Conservation (phyloP, 2,329 filamentous ascomycete species). For the Hymenoscyphus infarciens region DNA sequence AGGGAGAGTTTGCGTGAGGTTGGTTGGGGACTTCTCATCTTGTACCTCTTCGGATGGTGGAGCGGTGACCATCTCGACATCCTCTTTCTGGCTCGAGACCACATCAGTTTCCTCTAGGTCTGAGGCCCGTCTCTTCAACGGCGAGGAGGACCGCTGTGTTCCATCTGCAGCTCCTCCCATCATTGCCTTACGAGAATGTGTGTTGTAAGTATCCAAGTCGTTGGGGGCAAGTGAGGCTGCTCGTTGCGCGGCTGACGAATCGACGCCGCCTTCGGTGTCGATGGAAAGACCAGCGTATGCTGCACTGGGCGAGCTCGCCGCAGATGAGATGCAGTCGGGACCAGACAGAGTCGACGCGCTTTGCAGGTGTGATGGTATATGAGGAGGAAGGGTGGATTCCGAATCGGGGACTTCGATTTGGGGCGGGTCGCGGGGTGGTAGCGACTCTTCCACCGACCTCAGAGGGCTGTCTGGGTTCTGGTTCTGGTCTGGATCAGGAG, state of each 20-base stretch:
- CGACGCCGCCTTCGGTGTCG: slow-evolving; percentile 50
- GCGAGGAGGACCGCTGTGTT: slow-evolving; percentile 60
- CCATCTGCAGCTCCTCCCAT: slow-evolving; percentile 58
- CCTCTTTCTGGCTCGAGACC: slow-evolving; percentile 29
- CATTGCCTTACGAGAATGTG: slow-evolving; percentile 46
- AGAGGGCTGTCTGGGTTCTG: slow-evolving; percentile 32
- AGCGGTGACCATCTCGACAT: slow-evolving; percentile 35
- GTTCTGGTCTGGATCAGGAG: slow-evolving; percentile 21
- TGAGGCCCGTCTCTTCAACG: slow-evolving; percentile 59
- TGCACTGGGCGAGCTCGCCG: slow-evolving; percentile 55
- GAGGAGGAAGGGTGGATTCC: slow-evolving; percentile 45
- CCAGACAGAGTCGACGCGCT: slow-evolving; percentile 41
- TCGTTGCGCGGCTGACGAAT: slow-evolving; percentile 25
- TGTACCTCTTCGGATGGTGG: slow-evolving; percentile 17
- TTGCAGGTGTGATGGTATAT: slow-evolving; percentile 44
- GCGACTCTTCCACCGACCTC: slow-evolving; percentile 36
- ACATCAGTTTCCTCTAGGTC: slow-evolving; percentile 31
- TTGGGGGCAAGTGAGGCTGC: slow-evolving; percentile 37
- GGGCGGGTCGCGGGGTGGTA: slow-evolving; percentile 44
- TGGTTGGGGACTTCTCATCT: slow-evolving; percentile 7
- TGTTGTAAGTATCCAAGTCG: slow-evolving; percentile 34
- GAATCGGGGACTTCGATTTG: slow-evolving; percentile 36
- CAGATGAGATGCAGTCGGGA: slow-evolving; percentile 51
- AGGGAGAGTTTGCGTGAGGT: not conserved
- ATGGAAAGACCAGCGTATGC: slow-evolving; percentile 56